Base-by-base conservation (phyloP, 768 basidiomycete species). In the Boletus bicolor region DNA sequence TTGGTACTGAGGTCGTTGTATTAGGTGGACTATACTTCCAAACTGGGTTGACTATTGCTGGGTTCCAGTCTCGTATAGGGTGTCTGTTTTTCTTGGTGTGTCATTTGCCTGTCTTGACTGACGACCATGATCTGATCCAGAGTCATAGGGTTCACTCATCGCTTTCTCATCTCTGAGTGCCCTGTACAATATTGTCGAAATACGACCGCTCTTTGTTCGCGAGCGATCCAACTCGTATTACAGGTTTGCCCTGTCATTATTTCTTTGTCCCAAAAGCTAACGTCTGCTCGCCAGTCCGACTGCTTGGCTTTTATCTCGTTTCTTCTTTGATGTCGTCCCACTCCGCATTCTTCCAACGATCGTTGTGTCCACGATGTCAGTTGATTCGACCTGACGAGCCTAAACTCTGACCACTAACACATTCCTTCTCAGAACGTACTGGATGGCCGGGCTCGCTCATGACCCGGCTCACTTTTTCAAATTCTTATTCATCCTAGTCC, bases 1-100 rank as follows among this genome's bases (percentile, higher is more conserved):
- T 34, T 30, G 24, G 44, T 32, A 41, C 32, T 46, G 36, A 61
- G 15, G 37, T 48, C 43, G 3, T 37, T 53, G 7, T 24, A 41
- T 41, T 43, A 88, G 90, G 93, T 54, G 94, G 95, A 0, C 70
- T 96, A 53, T 97, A 95, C 68, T 98, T 78, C 73, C 69, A 93
- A 30, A 93, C 91, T 0, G 82, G 79, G 36, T 74, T 82, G 19
- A 87, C 83, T 5, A 96, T 97, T 58, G 90, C 93, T 26, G 94
- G 94, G 2, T 97, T 97, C 79, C 94, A 97, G 68, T 89, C 88
- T 37, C 82, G 95, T 32, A 81, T 98, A n/a, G 95, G 95, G 32
- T 91, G 89, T 61, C 72, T 98, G 41, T 97, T 98, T 79, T 98
- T 98, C 83, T 69, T 97, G 64, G 90, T 90, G 60, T 24, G 69